Base-by-base conservation (phyloP, 345 rosid species). In the Melastoma malabathricum region DNA sequence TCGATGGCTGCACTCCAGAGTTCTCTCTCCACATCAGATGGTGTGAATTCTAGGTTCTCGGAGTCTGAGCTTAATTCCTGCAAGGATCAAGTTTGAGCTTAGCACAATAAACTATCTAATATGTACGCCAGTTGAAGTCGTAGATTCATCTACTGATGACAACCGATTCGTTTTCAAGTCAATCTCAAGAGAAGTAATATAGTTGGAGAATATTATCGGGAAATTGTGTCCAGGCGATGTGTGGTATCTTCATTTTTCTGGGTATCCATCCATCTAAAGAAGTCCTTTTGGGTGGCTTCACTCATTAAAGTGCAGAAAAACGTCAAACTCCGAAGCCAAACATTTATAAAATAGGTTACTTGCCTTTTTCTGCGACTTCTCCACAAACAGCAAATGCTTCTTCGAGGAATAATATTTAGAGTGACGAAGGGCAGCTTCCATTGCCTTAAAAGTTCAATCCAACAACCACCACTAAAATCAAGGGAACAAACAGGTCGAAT, bases 1-100 rank as follows among this genome's bases (percentile, higher is more conserved):
- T 71, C 64, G 18, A 72, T 45, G 29, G 67, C 74, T 57, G 78
- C 75, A 67, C 93, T 80, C 98, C 98, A 84, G 46, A 86, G 61
- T 44, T 92, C 85, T 67, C 85, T 80, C 72, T 90, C 98, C 29
- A 86, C 70, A 58, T 83, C 96, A 6, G 94, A 76, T 48, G 89
- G 72, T 5, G 83, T 80, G 74, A 75, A 74, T 58, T 65, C 50
- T 16, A 75, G 77, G 53, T 59, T 84, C 56, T 74, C 54, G 15
- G 68, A 44, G 67, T 74, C 52, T 15, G 68, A 41, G 67, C 77
- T 81, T 60, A 84, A 61, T 27, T 84, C 96, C 93, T 82, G 72
- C 50, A 72, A 67, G 41, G 12, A 34, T 34, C 41, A 34, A 34
- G 2, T 34, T 34, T 34, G 41, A 34, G 41, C 41, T 34, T 34